Conservation (phyloP, 768 basidiomycete species). For the Hygrophorus russula region DNA sequence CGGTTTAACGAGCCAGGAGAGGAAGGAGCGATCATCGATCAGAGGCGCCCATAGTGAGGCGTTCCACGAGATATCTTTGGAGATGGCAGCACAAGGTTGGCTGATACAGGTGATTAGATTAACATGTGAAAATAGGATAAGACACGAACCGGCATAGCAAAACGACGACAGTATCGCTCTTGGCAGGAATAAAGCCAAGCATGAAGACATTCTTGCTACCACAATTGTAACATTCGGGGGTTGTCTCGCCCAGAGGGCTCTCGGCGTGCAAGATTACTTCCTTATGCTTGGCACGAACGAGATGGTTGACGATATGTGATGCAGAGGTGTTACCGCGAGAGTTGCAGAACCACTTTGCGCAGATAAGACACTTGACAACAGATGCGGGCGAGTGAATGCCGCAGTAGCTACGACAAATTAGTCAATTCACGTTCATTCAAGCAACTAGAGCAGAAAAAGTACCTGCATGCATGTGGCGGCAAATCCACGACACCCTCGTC, state of each 20-base stretch:
- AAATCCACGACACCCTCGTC: conserved; percentile 70
- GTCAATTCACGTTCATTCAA: conserved; percentile 7
- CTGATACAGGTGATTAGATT: conserved; percentile 25
- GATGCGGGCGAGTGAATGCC: conserved; percentile 96
- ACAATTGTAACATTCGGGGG: conserved; percentile 98
- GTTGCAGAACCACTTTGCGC: conserved; percentile 98
- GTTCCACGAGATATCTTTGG: conserved; percentile 98
- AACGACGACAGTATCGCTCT: conserved; percentile 97
- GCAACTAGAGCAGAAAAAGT: conserved; percentile 9
- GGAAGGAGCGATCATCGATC: conserved; percentile 95
- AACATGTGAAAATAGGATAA: conserved; percentile 18
- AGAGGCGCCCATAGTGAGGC: conserved; percentile 95
- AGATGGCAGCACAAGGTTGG: conserved; percentile 95
- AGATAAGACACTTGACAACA: conserved; percentile 90
- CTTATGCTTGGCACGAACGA: conserved; percentile 98
- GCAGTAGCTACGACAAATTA: conserved; percentile 60
- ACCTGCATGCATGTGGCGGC: conserved; percentile 96
- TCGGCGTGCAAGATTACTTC: conserved; percentile 96
- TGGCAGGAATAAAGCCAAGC: conserved; percentile 98
- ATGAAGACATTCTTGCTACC: conserved; percentile 99
- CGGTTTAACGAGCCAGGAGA: conserved; percentile 98
- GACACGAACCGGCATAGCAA: conserved; percentile 73
- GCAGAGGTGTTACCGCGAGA: conserved; percentile 96
- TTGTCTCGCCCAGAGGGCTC: conserved; percentile 91
- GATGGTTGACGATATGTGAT: conserved; percentile 97